A percentile compares a stretch with the other conserved stretches of the same genome.
Conservation (phyloP, 176 grass and related monocot genomes). For the Puccinellia tenuiflora region DNA sequence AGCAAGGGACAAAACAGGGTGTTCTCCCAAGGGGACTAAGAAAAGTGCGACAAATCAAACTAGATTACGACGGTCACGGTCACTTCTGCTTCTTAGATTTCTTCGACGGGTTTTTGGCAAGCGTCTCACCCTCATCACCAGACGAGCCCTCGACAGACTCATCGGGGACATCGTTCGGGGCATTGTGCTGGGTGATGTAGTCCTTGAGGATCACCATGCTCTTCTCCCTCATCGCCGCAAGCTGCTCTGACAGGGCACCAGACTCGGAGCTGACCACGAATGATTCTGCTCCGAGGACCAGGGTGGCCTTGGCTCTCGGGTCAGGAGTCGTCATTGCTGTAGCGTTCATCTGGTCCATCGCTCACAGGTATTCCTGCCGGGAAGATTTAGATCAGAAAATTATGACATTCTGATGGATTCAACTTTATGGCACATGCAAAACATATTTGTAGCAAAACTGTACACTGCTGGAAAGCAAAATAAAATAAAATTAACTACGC, state of each 20-base stretch:
- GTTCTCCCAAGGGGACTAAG: not conserved
- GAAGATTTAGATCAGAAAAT: not conserved
- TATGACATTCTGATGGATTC: not conserved
- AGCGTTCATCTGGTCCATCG: conserved; percentile 28
- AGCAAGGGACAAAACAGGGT: not conserved
- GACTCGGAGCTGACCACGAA: conserved; percentile 49
- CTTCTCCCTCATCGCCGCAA: conserved; percentile 69
- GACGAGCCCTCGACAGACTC: conserved; percentile 49
- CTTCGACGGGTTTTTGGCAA: conserved; percentile 54
- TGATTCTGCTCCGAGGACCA: conserved; percentile 48
- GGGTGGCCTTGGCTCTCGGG: conserved; percentile 49
- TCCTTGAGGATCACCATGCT: conserved; percentile 82
- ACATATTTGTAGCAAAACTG: no score
- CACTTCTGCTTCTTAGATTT: conserved; percentile 74
- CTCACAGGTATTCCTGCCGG: conserved; percentile 17
- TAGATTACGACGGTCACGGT: not conserved
- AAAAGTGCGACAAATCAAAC: not conserved
- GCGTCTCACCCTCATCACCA: conserved; percentile 26
- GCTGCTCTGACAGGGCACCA: conserved; percentile 56
- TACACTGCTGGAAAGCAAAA: no score
- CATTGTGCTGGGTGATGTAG: conserved; percentile 69
- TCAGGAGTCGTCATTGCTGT: not conserved
- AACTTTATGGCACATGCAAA: no score
- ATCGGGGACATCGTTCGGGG: conserved; percentile 72
- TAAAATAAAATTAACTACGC: no score